Percentiles rank a stretch among this genome's conserved stretches.
Evolutionary conservation across 2,329 filamentous ascomycete genomes (phyloP).

Genomic region (Stemphylium beticola): DNA sequence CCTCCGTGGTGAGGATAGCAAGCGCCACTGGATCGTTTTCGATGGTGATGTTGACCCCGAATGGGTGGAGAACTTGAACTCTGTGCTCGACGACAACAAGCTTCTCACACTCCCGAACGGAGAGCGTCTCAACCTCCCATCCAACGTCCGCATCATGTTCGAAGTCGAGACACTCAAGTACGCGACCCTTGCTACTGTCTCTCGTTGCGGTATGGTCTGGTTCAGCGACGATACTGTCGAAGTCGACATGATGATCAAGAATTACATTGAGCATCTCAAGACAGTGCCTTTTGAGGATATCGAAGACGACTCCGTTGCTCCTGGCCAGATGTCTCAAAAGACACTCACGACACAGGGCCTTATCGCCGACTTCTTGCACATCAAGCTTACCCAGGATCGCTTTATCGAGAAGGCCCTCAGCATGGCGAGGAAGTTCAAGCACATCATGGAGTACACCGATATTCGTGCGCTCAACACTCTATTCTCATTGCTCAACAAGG

Average conservation of each 20-base stretch:
- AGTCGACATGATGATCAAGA: conserved; percentile 86
- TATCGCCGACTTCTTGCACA: conserved; percentile 78
- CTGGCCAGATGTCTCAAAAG: conserved; percentile 61
- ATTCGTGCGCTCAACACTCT: conserved; percentile 89
- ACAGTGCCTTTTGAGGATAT: conserved; percentile 90
- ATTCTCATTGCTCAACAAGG: conserved; percentile 95
- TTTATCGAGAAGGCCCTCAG: conserved; percentile 81
- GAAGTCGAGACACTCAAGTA: conserved; percentile 98
- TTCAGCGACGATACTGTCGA: conserved; percentile 98
- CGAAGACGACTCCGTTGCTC: conserved; percentile 83
- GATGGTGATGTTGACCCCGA: conserved; percentile 99
- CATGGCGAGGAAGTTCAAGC: conserved; percentile 77
- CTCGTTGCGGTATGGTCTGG: conserved; percentile 99
- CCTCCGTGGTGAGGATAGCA: conserved; percentile 92
- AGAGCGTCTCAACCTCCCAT: conserved; percentile 91
- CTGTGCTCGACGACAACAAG: conserved; percentile 98
- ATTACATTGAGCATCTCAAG: conserved; percentile 85
- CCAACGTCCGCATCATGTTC: conserved; percentile 99
- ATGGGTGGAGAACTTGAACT: conserved; percentile 99
- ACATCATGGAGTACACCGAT: conserved; percentile 98
- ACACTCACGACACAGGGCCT: conserved; percentile 78
- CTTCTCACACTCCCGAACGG: conserved; percentile 95
- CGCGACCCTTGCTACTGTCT: conserved; percentile 96
- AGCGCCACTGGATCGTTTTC: conserved; percentile 99
- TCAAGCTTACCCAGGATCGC: conserved; percentile 76